Percentiles rank a stretch among this genome's conserved stretches.
phyloP scores from a whole-genome alignment of 1,284 basidiomycete genomes.

The Boletus smithii region DNA sequence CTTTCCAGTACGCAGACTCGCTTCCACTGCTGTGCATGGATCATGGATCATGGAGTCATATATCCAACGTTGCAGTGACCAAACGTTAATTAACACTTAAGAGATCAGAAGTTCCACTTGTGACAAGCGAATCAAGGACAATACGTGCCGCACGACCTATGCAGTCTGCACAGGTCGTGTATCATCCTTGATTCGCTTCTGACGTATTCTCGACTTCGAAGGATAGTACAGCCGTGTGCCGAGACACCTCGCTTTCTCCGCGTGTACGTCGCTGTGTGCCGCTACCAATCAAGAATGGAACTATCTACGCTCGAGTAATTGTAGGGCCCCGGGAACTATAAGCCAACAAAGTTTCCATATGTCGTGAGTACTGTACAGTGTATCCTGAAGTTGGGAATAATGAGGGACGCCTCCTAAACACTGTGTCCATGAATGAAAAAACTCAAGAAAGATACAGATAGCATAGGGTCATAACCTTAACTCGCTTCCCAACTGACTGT shows the following conservation, averaged over 20 bases:
- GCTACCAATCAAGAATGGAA: not conserved
- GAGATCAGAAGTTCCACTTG: constrained; percentile 12
- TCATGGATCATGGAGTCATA: not conserved
- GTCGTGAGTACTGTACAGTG: constrained; percentile 32
- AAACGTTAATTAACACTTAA: not conserved
- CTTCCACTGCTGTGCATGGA: constrained; percentile 4
- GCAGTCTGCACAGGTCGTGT: constrained; percentile 8
- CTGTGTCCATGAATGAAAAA: constrained; percentile 19
- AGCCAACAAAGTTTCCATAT: constrained; percentile 17
- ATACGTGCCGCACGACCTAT: no score
- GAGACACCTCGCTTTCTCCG: constrained; percentile 16
- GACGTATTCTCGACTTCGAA: constrained; percentile 18
- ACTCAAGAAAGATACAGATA: constrained; percentile 15
- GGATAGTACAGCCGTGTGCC: constrained; percentile 5
- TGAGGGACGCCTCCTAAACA: constrained; percentile 9
- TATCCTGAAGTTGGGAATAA: constrained; percentile 9
- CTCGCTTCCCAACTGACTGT: constrained; percentile 9
- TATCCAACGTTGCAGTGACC: constrained; percentile 8
- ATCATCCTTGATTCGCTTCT: constrained; percentile 5
- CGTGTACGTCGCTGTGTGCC: constrained; percentile 12
- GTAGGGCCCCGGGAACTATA: no score
- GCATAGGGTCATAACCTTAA: constrained; percentile 23
- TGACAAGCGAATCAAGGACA: no score
- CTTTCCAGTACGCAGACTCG: constrained; percentile 7
- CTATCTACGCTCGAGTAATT: no score